A percentile compares a stretch with the other conserved stretches of the same genome.
These are phyloP conservation scores for Cercospora sojina DNA, from an alignment of 2,329 filamentous ascomycete species.

Conservation along the genomic window DNA sequence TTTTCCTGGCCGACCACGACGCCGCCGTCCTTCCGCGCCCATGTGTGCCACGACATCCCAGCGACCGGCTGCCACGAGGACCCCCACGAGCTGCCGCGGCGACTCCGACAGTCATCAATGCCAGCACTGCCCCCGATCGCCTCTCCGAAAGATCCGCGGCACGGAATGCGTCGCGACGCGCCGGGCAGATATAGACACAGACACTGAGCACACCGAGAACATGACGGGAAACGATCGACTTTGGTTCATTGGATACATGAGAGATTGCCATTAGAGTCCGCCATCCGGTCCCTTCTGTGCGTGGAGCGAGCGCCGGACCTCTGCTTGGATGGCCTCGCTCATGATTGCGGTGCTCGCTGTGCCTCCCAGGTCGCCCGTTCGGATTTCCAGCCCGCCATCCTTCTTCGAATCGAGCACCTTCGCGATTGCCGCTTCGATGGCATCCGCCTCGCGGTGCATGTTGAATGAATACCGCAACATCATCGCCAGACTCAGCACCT, in stretches of 20 bases:
- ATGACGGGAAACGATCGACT: background rate
- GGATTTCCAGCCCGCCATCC: constrained; percentile 51
- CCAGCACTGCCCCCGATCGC: background rate
- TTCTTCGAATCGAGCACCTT: constrained; percentile 55
- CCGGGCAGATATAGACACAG: background rate
- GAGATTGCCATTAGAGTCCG: background rate
- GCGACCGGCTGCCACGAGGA: background rate
- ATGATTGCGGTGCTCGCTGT: constrained; percentile 43
- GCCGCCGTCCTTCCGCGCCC: background rate
- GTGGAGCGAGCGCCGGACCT: constrained; percentile 30
- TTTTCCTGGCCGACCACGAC: background rate
- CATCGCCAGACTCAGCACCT: constrained; percentile 38
- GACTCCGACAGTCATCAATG: background rate
- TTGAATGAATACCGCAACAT: constrained; percentile 40
- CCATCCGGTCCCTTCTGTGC: background rate
- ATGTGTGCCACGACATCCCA: background rate
- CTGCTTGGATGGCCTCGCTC: constrained; percentile 42
- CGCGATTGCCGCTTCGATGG: constrained; percentile 55
- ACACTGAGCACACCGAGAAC: background rate
- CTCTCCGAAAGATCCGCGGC: background rate
- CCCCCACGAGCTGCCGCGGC: background rate
- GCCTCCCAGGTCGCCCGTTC: constrained; percentile 56
- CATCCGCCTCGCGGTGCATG: constrained; percentile 34
- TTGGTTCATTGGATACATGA: background rate
- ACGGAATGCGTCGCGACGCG: background rate